Evolutionary conservation across 1,139 yeast genomes (phyloP), one percentile per base, ranked within the genome.

Genomic region (Pneumocystis wakefieldiae): DNA sequence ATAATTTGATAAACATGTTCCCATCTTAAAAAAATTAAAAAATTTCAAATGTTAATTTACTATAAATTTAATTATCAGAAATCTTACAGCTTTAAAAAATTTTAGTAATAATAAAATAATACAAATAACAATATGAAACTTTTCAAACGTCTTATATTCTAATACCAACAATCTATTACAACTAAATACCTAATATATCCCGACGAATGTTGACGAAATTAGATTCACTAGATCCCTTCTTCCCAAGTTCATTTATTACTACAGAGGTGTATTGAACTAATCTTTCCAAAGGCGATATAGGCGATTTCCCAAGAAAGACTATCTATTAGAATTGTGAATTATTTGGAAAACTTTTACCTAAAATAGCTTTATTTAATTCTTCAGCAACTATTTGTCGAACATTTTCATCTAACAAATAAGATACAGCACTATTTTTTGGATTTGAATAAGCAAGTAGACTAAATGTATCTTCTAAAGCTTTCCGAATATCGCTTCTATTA

Each of bases 371-470:
- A 65, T 79, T 78, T 59, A 81, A 69, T 61, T 76, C 76, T 65
- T 80, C 81, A 35, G 78, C 75, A 41, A 80, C 67, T 60, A 74
- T 75, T 1, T 69, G 67, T 28, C 78, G 71, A 60, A 77, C 77
- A 6, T 71, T 71, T 19, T 69, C 71, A 39, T 73, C 74, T 59
- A 80, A 71, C 59, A 76, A 68, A 59, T 73, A 71, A n/a, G 78
- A 76, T 61, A 78, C 71, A 62, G 68, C 69, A 10, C 74, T 73
- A 53, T 69, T 64, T 59, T 67, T 65, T 1, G 84, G 84, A 64
- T 81, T 75, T 12, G 78, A 77, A 67, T 79, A 83, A 2, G 85
- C 84, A 63, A 83, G 69, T 29, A 83, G 70, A 4, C 82, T 75
- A 35, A 82, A 80, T 0, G 82, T 73, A 59, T 78, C 77, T 28